A percentile compares a stretch with the other conserved stretches of the same genome.
Evolutionary conservation across 441 rosid species (phyloP).

Genomic region (Erodium chrysanthum): DNA sequence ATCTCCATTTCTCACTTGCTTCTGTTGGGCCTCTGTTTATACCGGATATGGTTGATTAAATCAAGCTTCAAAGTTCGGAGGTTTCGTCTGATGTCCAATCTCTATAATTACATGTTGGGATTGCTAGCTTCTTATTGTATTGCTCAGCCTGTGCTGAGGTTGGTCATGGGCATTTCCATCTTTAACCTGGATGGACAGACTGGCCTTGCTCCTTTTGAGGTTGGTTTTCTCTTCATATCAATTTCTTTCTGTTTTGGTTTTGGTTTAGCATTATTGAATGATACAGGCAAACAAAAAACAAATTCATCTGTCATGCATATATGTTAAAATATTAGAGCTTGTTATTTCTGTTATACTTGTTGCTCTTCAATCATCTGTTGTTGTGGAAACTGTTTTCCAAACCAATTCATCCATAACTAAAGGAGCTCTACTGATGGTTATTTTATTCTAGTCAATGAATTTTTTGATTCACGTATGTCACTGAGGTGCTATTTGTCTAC

Average conservation of each 20-base stretch:
- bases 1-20: constrained; percentile 53
- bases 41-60: constrained; percentile 62
- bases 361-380: not conserved
- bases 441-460: not conserved
- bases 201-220: constrained; percentile 86
- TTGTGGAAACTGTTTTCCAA: not conserved
- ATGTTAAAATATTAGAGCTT: not conserved
- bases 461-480: not conserved
- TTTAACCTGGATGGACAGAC: constrained; percentile 61
- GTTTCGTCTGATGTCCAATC: constrained; percentile 64
- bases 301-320: not conserved
- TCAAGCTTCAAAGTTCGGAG: constrained; percentile 53
- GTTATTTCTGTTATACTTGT: not conserved
- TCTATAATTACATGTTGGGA: constrained; percentile 54
- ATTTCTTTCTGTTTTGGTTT: constrained; percentile 4
- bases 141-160: constrained; percentile 76
- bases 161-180: constrained; percentile 72
- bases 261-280: not conserved
- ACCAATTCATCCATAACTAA: not conserved
- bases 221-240: constrained; percentile 19
- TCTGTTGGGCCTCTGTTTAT: constrained; percentile 56
- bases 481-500: not conserved
- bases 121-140: constrained; percentile 60
- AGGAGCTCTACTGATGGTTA: not conserved
- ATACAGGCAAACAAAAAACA: not conserved